Evolutionary conservation across 495 filamentous ascomycete species (phyloP).

Genomic region (Penicillium ochrochloron): DNA sequence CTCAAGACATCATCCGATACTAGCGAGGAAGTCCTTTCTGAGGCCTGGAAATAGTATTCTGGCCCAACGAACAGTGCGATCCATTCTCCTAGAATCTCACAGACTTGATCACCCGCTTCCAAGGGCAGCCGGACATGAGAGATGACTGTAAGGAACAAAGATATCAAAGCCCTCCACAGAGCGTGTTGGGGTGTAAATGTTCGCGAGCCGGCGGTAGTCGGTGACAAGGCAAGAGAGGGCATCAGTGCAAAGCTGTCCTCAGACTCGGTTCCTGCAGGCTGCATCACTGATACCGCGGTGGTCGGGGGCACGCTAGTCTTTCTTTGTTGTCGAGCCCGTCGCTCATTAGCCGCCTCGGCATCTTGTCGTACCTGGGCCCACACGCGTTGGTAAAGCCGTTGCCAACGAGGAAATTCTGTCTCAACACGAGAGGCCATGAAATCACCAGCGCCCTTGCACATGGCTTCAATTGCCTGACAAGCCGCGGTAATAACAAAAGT

Average conservation of each 20-base stretch:
- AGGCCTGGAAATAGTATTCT: constrained; percentile 37
- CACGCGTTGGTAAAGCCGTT: constrained; percentile 46
- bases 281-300: background rate
- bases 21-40: background rate
- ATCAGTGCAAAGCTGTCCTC: constrained; percentile 15
- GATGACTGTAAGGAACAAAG: constrained; percentile 46
- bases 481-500: constrained; percentile 73
- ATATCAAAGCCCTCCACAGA: constrained; percentile 43
- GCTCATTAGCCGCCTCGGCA: constrained; percentile 38
- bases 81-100: constrained; percentile 45
- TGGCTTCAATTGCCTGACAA: constrained; percentile 62
- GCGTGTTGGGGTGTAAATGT: constrained; percentile 48
- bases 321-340: constrained; percentile 32
- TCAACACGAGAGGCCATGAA: constrained; percentile 76
- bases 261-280: background rate
- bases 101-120: constrained; percentile 44
- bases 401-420: constrained; percentile 66
- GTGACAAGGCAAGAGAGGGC: constrained; percentile 34
- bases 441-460: constrained; percentile 70
- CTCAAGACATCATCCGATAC: constrained; percentile 10
- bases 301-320: constrained; percentile 1
- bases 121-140: constrained; percentile 45
- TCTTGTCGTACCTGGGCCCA: constrained; percentile 48
- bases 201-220: constrained; percentile 29
- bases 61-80: constrained; percentile 43